A percentile compares a stretch with the other conserved stretches of the same genome.
Evolutionary conservation across 345 rosid species (phyloP).

Genomic region (Barbarea vulgaris): DNA sequence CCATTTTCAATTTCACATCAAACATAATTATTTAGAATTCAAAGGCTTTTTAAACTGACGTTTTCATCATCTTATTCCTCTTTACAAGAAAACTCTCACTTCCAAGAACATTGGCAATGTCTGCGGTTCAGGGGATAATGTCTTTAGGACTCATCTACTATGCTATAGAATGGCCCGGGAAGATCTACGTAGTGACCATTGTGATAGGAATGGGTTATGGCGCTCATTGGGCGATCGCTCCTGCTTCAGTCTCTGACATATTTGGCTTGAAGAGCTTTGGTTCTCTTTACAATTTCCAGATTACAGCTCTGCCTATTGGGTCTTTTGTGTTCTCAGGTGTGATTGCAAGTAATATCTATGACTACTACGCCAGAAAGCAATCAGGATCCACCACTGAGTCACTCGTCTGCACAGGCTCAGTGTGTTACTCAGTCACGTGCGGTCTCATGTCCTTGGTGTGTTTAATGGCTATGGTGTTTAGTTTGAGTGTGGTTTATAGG

Average conservation of each 20-base stretch:
- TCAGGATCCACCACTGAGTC: conserved; percentile 45
- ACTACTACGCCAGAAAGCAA: conserved; percentile 70
- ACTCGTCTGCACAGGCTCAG: conserved; percentile 55
- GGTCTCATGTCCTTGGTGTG: conserved; percentile 64
- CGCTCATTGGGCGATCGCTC: conserved; percentile 65
- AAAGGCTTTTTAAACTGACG: neutral
- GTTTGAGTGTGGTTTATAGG: conserved; percentile 64
- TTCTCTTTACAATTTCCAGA: conserved; percentile 68
- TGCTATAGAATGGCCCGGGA: conserved; percentile 60
- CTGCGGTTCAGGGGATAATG: conserved; percentile 60
- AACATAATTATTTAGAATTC: neutral
- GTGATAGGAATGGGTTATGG: conserved; percentile 65
- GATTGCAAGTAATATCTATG: conserved; percentile 75
- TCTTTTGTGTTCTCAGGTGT: conserved; percentile 75
- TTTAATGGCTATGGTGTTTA: conserved; percentile 54
- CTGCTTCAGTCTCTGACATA: conserved; percentile 69
- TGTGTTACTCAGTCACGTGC: conserved; percentile 66
- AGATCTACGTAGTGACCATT: conserved; percentile 65
- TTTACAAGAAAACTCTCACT: conserved; percentile 52
- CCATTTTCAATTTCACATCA: neutral
- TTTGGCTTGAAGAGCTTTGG: conserved; percentile 78
- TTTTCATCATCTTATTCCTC: neutral
- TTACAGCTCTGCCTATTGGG: conserved; percentile 59
- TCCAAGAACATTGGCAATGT: conserved; percentile 74
- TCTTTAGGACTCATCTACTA: conserved; percentile 62